These are phyloP conservation scores for Scheffersomyces amazonensis DNA, from an alignment of 805 yeast species.

Conservation along the genomic window DNA sequence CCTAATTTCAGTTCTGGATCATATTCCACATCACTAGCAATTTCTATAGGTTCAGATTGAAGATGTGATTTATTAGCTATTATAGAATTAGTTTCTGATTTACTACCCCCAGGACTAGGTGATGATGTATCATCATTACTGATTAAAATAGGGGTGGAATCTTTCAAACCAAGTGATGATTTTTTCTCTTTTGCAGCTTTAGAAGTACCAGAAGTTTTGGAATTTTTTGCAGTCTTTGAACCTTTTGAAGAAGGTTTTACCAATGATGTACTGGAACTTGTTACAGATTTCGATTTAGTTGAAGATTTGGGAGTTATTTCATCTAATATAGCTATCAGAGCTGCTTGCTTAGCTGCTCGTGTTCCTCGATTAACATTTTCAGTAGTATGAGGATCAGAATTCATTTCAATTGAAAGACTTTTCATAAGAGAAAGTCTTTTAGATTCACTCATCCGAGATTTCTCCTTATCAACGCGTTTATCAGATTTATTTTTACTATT, in stretches of 20 bases:
- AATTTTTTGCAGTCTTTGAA: no score
- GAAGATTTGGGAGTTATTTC: no score
- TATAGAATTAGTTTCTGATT: no score
- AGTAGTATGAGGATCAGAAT: slow-evolving; percentile 10
- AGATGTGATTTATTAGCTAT: neutral
- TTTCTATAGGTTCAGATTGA: neutral
- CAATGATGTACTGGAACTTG: no score
- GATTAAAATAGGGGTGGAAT: no score
- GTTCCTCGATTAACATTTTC: slow-evolving; percentile 7
- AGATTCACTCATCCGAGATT: neutral
- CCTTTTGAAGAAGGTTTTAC: no score
- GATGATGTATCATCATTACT: no score
- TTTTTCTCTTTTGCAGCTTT: no score
- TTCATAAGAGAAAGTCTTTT: slow-evolving; percentile 10
- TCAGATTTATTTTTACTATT: slow-evolving; percentile 5
- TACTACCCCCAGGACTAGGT: no score
- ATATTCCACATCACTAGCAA: neutral
- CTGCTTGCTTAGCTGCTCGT: slow-evolving; percentile 6
- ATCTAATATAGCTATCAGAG: slow-evolving; percentile 1
- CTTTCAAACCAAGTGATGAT: no score
- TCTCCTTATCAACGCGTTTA: neutral
- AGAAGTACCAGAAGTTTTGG: no score
- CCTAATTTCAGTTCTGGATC: slow-evolving; percentile 13
- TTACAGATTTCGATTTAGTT: no score
- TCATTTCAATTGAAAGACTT: slow-evolving; percentile 21